Percentiles rank a stretch among this genome's conserved stretches.
Evolutionary conservation across 2,329 filamentous ascomycete species (phyloP).

Genomic region (Zymoseptoria crescenta): DNA sequence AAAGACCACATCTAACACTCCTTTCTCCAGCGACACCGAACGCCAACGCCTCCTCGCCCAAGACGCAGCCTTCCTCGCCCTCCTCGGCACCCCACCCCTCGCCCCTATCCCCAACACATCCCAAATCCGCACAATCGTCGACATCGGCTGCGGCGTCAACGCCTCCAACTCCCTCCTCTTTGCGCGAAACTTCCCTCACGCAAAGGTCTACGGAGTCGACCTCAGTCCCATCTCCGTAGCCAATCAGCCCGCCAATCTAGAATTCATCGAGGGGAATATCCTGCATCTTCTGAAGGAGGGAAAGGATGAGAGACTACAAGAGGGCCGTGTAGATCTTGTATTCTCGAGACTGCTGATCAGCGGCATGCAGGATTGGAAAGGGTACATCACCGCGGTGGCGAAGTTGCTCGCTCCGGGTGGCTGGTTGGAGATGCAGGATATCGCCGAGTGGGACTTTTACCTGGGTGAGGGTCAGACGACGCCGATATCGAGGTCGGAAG

Average conservation of each 20-base stretch:
- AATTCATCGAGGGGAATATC: slow-evolving; percentile 7
- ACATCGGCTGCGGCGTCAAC: slow-evolving; percentile 1
- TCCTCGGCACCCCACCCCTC: slow-evolving; percentile 7
- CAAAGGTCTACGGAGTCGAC: background rate
- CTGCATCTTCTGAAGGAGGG: background rate
- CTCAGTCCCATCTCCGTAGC: slow-evolving; percentile 10
- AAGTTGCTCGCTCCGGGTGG: slow-evolving; percentile 3
- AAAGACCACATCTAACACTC: background rate
- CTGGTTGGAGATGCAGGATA: slow-evolving; percentile 6
- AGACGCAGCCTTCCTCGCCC: slow-evolving; percentile 4
- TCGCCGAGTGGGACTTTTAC: background rate
- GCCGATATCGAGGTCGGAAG: background rate
- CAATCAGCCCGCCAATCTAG: slow-evolving; percentile 1
- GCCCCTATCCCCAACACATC: too few relatives aligned
- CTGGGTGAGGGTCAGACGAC: background rate
- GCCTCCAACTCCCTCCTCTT: background rate
- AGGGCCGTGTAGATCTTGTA: slow-evolving; percentile 3
- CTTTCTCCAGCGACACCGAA: slow-evolving; percentile 3
- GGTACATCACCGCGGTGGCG: slow-evolving; percentile 2
- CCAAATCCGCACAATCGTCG: background rate
- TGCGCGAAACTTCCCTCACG: background rate
- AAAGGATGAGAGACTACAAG: background rate
- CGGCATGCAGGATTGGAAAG: slow-evolving; percentile 6
- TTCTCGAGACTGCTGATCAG: slow-evolving; percentile 5
- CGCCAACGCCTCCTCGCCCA: slow-evolving; percentile 4